A percentile compares a stretch with the other conserved stretches of the same genome.
phyloP scores from a whole-genome alignment of 805 yeast species.

The Brettanomyces bruxellensis region DNA sequence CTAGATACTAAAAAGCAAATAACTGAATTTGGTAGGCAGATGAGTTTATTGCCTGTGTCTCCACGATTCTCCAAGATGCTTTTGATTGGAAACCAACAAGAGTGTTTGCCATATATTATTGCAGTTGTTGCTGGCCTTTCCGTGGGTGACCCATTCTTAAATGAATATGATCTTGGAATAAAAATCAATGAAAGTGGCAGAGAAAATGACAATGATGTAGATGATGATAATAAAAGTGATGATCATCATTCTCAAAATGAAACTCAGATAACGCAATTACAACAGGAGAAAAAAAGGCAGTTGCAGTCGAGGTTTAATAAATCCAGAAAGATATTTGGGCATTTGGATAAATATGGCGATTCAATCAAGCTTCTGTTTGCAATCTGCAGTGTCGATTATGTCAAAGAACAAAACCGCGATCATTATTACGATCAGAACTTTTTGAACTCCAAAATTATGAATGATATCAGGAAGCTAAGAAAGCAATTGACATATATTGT shows the following conservation, averaged over 20 bases:
- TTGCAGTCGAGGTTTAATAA: conserved; percentile 45
- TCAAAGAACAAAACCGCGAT: conserved; percentile 37
- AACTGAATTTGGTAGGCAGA: conserved; percentile 73
- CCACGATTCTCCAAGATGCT: conserved; percentile 91
- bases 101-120: conserved; percentile 79
- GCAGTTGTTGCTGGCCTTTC: conserved; percentile 88
- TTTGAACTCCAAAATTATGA: conserved; percentile 72
- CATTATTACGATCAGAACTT: conserved; percentile 53
- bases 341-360: conserved; percentile 69
- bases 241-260: conserved; percentile 20
- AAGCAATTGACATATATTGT: conserved; percentile 74
- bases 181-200: conserved; percentile 13
- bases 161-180: conserved; percentile 67
- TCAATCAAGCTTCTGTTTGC: conserved; percentile 68
- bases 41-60: conserved; percentile 87
- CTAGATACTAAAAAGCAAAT: conserved; percentile 45
- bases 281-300: conserved; percentile 30
- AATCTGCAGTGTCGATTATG: conserved; percentile 80
- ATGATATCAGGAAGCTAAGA: conserved; percentile 75
- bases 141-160: conserved; percentile 85
- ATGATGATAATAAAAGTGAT: conserved; percentile 28
- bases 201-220: conserved; percentile 18
- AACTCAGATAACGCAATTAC: conserved; percentile 26
- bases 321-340: conserved; percentile 52
- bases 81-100: conserved; percentile 77